Evolutionary conservation across 352 stramenopile genomes (phyloP).

Genomic region (Thraustochytrium striatum): DNA sequence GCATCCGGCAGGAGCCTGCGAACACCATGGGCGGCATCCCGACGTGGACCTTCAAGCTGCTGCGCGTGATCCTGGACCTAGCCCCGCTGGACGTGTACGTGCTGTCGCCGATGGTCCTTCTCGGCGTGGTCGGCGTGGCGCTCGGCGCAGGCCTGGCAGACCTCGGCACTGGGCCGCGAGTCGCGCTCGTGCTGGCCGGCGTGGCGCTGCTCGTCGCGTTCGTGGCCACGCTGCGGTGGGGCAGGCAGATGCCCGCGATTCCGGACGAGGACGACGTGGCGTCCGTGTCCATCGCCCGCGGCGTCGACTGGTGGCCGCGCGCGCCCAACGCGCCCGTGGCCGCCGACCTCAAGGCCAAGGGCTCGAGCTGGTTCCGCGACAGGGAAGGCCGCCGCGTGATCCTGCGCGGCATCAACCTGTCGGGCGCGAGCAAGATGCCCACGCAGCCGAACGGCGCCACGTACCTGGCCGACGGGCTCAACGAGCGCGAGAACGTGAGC

Average conservation of each 20-base stretch:
- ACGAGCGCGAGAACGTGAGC: slow-evolving; percentile 60
- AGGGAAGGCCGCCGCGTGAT: slow-evolving; percentile 67
- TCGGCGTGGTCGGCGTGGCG: neutral
- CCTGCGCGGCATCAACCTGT: slow-evolving; percentile 77
- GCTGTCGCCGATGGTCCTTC: neutral
- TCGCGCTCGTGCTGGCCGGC: slow-evolving; percentile 1
- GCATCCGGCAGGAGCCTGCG: too few relatives aligned
- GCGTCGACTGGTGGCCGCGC: neutral
- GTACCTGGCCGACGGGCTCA: slow-evolving; percentile 59
- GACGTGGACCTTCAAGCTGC: slow-evolving; percentile 10
- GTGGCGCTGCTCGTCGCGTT: neutral
- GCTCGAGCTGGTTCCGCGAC: slow-evolving; percentile 65
- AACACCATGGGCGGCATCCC: too few relatives aligned
- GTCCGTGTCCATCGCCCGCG: neutral
- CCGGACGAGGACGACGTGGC: slow-evolving; percentile 29
- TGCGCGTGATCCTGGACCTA: neutral
- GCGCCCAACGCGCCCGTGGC: slow-evolving; percentile 39
- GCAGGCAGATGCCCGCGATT: neutral
- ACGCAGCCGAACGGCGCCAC: slow-evolving; percentile 53
- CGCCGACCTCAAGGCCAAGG: slow-evolving; percentile 33
- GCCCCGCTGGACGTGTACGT: slow-evolving; percentile 5
- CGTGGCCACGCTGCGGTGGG: neutral
- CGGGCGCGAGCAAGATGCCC: slow-evolving; percentile 77
- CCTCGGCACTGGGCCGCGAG: neutral
- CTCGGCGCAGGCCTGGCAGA: neutral